These are phyloP conservation scores for Aspergillus heteromorphus DNA, from an alignment of 495 filamentous ascomycete genomes.

Conservation along the genomic window DNA sequence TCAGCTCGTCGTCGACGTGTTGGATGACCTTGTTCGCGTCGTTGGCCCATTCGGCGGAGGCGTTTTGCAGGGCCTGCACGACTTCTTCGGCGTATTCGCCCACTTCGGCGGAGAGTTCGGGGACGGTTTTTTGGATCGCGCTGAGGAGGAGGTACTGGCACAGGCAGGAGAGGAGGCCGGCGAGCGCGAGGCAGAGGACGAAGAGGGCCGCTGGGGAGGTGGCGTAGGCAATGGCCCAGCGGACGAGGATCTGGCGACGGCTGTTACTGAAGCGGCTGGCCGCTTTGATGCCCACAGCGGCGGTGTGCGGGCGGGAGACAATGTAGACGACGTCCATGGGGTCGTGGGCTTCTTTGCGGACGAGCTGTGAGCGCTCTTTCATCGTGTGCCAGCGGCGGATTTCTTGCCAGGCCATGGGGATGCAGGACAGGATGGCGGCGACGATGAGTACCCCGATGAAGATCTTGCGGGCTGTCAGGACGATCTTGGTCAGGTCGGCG, in stretches of 20 bases:
- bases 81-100: constrained; percentile 79
- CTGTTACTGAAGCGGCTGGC: constrained; percentile 63
- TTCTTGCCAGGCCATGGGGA: constrained; percentile 76
- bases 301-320: constrained; percentile 69
- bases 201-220: constrained; percentile 83
- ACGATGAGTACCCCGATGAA: constrained; percentile 68
- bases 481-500: constrained; percentile 55
- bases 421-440: constrained; percentile 62
- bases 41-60: constrained; percentile 71
- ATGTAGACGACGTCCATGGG: constrained; percentile 88
- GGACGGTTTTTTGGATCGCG: constrained; percentile 67
- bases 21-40: constrained; percentile 69
- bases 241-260: constrained; percentile 62
- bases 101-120: constrained; percentile 68
- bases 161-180: constrained; percentile 78
- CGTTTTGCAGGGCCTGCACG: constrained; percentile 62
- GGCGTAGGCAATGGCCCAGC: constrained; percentile 84
- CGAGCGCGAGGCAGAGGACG: constrained; percentile 76
- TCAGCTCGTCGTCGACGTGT: constrained; percentile 65
- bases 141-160: constrained; percentile 78
- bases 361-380: constrained; percentile 60
- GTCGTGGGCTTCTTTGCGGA: constrained; percentile 62
- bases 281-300: constrained; percentile 63
- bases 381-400: constrained; percentile 70
- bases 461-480: constrained; percentile 58